Evolutionary conservation across 805 yeast species (phyloP).

Genomic region (Candida jianshihensis): DNA sequence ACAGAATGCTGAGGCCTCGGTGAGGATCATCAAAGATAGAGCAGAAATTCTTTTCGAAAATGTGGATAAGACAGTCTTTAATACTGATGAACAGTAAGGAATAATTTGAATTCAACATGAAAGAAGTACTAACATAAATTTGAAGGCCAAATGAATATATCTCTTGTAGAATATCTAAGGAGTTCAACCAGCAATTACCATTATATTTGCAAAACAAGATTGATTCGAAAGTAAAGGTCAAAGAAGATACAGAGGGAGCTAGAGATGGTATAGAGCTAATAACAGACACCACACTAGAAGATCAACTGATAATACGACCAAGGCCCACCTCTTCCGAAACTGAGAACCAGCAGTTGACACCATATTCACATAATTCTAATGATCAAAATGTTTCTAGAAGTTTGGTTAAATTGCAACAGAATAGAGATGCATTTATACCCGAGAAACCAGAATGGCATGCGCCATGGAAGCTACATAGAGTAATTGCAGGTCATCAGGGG

Average conservation of each 20-base stretch:
- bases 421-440: slow-evolving; percentile 10
- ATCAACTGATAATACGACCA: slow-evolving; percentile 4
- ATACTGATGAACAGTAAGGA: slow-evolving; percentile 4
- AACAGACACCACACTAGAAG: background rate
- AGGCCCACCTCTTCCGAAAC: background rate
- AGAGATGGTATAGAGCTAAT: too few species aligned
- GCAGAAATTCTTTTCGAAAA: slow-evolving; percentile 8
- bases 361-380: background rate
- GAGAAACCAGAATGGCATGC: slow-evolving; percentile 39
- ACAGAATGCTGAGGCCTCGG: too few species aligned
- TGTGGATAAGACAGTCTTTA: slow-evolving; percentile 1
- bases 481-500: slow-evolving; percentile 85
- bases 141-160: slow-evolving; percentile 23
- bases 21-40: slow-evolving; percentile 8
- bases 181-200: slow-evolving; percentile 25
- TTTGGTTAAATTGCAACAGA: slow-evolving; percentile 8
- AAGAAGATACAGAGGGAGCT: slow-evolving; percentile 5
- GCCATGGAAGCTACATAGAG: slow-evolving; percentile 66
- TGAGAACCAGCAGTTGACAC: background rate
- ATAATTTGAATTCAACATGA: background rate
- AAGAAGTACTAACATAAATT: background rate
- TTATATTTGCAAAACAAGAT: slow-evolving; percentile 21
- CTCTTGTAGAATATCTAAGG: slow-evolving; percentile 23
- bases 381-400: slow-evolving; percentile 10
- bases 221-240: slow-evolving; percentile 7